Percentiles rank a stretch among this genome's conserved stretches.
phyloP scores from a whole-genome alignment of 2,329 filamentous ascomycete species.

The Fusarium gaditjirri region DNA sequence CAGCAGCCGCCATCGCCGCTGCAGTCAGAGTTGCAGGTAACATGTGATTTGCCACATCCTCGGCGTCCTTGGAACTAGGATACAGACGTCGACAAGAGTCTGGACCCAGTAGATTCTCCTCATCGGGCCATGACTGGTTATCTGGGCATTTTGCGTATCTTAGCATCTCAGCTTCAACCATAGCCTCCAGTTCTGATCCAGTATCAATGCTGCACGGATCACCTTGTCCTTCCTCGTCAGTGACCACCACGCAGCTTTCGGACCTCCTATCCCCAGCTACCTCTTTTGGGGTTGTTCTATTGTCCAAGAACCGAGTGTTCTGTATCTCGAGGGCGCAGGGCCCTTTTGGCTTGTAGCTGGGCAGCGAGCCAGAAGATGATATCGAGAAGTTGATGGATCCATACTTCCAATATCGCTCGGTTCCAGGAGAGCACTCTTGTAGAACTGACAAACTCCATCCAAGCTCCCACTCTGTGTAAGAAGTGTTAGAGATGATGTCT shows the following conservation, averaged over 20 bases:
- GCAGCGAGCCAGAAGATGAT: not conserved
- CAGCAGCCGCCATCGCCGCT: not conserved
- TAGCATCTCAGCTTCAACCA: not conserved
- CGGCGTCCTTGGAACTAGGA: not conserved
- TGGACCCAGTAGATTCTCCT: not conserved
- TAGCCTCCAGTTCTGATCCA: not conserved
- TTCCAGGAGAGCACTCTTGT: not conserved
- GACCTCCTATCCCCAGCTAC: not conserved
- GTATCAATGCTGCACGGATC: not conserved
- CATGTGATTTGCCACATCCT: not conserved
- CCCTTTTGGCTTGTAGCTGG: not conserved
- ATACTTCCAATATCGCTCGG: not conserved
- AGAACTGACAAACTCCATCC: not conserved
- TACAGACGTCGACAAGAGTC: not conserved
- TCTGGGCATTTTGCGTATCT: not conserved
- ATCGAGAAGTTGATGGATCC: not conserved
- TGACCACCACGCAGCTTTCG: not conserved
- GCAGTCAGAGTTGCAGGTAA: not conserved
- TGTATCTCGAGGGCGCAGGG: not conserved
- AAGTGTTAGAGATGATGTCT: not conserved
- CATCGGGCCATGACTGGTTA: not conserved
- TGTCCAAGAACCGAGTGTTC: not conserved
- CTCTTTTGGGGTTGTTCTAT: not conserved
- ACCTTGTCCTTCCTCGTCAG: not conserved
- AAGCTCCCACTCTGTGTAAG: not conserved